Evolutionary conservation across 805 yeast genomes (phyloP).

Genomic region (Ogataea populi-albae): DNA sequence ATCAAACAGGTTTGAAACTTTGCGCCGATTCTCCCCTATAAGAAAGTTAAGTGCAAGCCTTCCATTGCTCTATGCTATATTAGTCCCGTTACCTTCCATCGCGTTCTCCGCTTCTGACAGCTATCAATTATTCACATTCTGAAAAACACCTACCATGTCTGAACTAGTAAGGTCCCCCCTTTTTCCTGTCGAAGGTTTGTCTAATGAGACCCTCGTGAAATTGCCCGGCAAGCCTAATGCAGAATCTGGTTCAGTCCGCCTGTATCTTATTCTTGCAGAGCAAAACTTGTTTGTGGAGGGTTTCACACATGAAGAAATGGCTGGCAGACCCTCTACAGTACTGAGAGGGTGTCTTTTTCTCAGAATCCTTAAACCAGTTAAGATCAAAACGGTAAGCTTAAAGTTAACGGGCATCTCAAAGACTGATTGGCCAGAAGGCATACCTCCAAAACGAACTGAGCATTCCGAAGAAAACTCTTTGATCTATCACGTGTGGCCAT

Average conservation of each 20-base stretch:
- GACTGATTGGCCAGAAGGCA: constrained; percentile 98
- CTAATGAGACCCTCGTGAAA: constrained; percentile 41
- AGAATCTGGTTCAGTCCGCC: constrained; percentile 60
- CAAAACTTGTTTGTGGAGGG: constrained; percentile 80
- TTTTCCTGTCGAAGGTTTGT: constrained; percentile 43
- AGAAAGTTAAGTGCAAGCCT: too few relatives aligned
- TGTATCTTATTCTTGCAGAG: constrained; percentile 77
- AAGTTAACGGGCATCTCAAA: constrained; percentile 64
- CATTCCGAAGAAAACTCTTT: constrained; percentile 63
- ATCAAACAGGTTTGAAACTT: too few relatives aligned
- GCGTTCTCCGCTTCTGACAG: too few relatives aligned
- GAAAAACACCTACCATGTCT: too few relatives aligned
- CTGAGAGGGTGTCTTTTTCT: constrained; percentile 77
- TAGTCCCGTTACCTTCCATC: too few relatives aligned
- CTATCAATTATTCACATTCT: too few relatives aligned
- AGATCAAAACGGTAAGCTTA: constrained; percentile 60
- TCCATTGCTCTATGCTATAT: too few relatives aligned
- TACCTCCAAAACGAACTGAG: constrained; percentile 80
- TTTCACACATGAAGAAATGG: constrained; percentile 61
- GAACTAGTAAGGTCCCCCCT: constrained; percentile 38
- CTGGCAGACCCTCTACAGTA: constrained; percentile 69
- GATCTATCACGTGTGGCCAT: constrained; percentile 87
- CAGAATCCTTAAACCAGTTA: constrained; percentile 67
- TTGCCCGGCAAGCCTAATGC: constrained; percentile 56
- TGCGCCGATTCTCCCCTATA: too few relatives aligned